Conservation (phyloP, 2,329 filamentous ascomycete genomes). For the Zasmidium angulare region DNA sequence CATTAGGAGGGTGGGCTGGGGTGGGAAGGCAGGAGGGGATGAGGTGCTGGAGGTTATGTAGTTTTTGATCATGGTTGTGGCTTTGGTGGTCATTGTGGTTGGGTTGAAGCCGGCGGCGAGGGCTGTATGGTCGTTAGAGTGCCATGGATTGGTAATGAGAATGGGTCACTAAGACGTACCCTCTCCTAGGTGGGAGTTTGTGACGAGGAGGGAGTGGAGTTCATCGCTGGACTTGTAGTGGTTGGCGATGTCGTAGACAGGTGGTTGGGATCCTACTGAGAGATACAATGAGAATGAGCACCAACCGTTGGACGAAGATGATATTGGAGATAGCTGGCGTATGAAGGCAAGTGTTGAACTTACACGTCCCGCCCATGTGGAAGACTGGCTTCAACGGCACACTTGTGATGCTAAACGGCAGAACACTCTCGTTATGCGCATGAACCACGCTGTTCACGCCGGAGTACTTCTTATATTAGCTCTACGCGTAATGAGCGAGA, state of each 20-base stretch:
- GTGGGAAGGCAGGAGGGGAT: slow-evolving; percentile 21
- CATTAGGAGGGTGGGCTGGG: slow-evolving; percentile 35
- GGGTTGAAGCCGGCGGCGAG: slow-evolving; percentile 35
- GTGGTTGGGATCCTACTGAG: slow-evolving; percentile 24
- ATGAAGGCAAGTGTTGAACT: slow-evolving; percentile 2
- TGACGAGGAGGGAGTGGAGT: slow-evolving; percentile 36
- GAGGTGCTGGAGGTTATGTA: slow-evolving; percentile 28
- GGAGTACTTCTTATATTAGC: slow-evolving; percentile 46
- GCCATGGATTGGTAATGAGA: too few species aligned
- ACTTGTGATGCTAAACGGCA: slow-evolving; percentile 44
- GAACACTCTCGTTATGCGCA: slow-evolving; percentile 42
- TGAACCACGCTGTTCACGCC: slow-evolving; percentile 47
- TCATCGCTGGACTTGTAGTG: slow-evolving; percentile 32
- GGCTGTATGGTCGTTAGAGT: slow-evolving; percentile 1
- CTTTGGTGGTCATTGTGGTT: slow-evolving; percentile 27
- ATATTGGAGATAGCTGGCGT: too few species aligned
- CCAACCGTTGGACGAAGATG: too few species aligned
- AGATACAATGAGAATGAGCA: background rate
- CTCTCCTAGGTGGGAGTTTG: slow-evolving; percentile 34
- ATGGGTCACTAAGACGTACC: too few species aligned
- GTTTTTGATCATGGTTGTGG: slow-evolving; percentile 31
- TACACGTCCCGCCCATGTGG: slow-evolving; percentile 47
- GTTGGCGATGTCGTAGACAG: slow-evolving; percentile 35
- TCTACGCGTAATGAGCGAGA: too few species aligned
- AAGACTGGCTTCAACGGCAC: slow-evolving; percentile 44